Base-by-base conservation (phyloP, 139 green algal genomes). In the Bryopsis sp. region DNA sequence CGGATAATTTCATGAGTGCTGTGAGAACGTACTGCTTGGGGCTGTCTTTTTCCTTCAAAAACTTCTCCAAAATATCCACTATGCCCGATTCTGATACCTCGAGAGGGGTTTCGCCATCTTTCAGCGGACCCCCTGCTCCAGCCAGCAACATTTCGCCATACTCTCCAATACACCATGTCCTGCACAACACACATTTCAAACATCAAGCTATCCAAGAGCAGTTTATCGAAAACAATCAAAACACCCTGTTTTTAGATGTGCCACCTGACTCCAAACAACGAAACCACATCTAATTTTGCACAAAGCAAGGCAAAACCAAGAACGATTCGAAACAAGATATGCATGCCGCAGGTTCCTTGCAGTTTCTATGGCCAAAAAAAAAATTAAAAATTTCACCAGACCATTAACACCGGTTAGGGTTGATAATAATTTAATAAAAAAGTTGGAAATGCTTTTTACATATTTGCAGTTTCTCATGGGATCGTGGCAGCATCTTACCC, bases 91-190 rank as follows among this genome's bases (percentile, higher is more conserved):
- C 64, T 11, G 34, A 57, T 8, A 71, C 36, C 28, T 8, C 31
- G 7, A 88, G 37, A 2, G 76, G 31, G 39, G 78, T 38, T 75
- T 96, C 87, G 6, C 76, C 88, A 48, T 88, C 78, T 70, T 92
- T 78, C 74, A 88, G 69, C n/a, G 70, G 28, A 0, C 60, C 70
- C 2, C 50, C 74, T 31, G 50, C n/a, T 48, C 65, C 71, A 5
- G 76, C 43, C 46, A 90, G 59, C 70, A 97, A 83, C 79, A 92
- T 82, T 70, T 97, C 92, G 0, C 90, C 90, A 80, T 89, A 98
- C 81, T 92, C 93, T 57, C 93, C 93, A 2, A 96, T 67, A 59
- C 72, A 85, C 94, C 94, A 99, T 39, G 6, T 60, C 48, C 1
- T 43, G 15, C 15, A 65, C n/a, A n/a, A n/a, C n/a, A n/a, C n/a